A percentile compares a stretch with the other conserved stretches of the same genome.
Conservation (phyloP, 176 grass and related monocot genomes). For the Eleusine coracana region DNA sequence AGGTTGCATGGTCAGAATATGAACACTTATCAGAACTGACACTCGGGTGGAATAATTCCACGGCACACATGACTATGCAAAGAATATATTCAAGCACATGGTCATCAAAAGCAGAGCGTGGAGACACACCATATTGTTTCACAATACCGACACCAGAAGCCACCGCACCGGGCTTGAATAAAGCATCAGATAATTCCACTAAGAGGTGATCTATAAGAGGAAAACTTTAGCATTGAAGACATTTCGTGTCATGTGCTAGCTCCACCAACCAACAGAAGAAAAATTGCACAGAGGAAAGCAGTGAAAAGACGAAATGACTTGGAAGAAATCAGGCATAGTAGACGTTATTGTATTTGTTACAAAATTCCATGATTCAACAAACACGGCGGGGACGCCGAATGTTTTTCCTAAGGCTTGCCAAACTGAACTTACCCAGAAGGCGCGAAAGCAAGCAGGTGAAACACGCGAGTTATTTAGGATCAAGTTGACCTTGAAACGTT, state of each 20-base stretch:
- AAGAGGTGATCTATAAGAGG: background rate
- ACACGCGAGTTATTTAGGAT: constrained; percentile 5
- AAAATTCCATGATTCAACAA: background rate
- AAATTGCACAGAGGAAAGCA: background rate
- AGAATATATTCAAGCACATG: constrained; percentile 50
- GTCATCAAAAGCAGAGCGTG: background rate
- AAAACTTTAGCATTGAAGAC: background rate
- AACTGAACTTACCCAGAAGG: background rate
- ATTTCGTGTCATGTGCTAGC: background rate
- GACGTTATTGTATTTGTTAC: background rate
- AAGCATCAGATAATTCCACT: constrained; percentile 31
- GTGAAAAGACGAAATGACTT: constrained; percentile 4
- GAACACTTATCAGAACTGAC: constrained; percentile 2
- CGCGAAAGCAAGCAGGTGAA: background rate
- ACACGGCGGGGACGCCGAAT: background rate
- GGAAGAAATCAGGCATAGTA: constrained; percentile 5
- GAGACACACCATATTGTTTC: constrained; percentile 3
- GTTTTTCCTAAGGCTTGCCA: background rate
- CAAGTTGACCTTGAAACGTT: background rate
- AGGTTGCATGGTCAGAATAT: constrained; percentile 35
- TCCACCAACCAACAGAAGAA: constrained; percentile 15
- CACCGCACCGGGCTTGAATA: constrained; percentile 28
- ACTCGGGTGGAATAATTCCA: constrained; percentile 12
- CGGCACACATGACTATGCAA: constrained; percentile 24
- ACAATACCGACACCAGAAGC: constrained; percentile 45